phyloP scores from a whole-genome alignment of 2,329 filamentous ascomycete species.

The Pseudonectria foliicola region DNA sequence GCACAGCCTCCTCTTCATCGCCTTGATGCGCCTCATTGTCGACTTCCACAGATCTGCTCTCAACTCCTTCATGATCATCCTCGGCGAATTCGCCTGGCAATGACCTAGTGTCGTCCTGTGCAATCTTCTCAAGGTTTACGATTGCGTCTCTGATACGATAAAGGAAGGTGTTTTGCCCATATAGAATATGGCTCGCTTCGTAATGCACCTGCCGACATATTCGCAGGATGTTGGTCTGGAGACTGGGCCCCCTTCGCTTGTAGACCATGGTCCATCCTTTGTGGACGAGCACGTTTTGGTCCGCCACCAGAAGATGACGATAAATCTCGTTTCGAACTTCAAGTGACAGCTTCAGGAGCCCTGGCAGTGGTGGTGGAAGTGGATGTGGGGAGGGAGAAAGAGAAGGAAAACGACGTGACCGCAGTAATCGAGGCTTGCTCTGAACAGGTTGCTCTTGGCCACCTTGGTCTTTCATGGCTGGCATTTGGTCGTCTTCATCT shows the following conservation, averaged over 20 bases:
- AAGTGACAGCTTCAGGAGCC: constrained; percentile 16
- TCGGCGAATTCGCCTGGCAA: too few species aligned
- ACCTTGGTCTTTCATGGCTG: background rate
- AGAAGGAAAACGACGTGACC: too few species aligned
- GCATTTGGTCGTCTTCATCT: background rate
- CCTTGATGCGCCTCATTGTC: too few species aligned
- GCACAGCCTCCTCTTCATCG: background rate
- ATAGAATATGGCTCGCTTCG: constrained; percentile 37
- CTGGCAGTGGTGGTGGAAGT: background rate
- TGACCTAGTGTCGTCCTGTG: constrained; percentile 10
- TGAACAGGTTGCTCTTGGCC: background rate
- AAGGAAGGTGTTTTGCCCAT: constrained; percentile 40
- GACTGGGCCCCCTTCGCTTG: constrained; percentile 19
- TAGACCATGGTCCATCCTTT: constrained; percentile 28
- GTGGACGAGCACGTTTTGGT: constrained; percentile 27
- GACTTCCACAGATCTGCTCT: too few species aligned
- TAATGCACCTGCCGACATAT: constrained; percentile 26
- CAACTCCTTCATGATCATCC: too few species aligned
- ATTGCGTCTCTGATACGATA: constrained; percentile 38
- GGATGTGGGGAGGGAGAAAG: too few species aligned
- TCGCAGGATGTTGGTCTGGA: constrained; percentile 31
- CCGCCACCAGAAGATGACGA: constrained; percentile 23
- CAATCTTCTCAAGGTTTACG: constrained; percentile 11
- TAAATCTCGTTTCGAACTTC: constrained; percentile 28
- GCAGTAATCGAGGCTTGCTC: background rate